These are phyloP conservation scores for Eucalyptus shirleyi DNA, from an alignment of 345 rosid species.

Conservation along the genomic window DNA sequence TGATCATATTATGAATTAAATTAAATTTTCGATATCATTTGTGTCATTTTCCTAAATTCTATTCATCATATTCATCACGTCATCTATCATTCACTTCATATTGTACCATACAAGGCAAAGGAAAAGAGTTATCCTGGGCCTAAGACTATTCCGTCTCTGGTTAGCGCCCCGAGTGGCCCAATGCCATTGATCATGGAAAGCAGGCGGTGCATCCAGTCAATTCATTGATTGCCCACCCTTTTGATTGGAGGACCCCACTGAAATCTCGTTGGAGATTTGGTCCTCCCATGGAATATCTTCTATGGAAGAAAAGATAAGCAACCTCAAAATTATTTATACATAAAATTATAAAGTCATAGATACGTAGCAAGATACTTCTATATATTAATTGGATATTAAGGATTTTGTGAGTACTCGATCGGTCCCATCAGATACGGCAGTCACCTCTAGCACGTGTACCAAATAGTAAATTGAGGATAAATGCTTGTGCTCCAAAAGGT, in stretches of 20 bases:
- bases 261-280: neutral
- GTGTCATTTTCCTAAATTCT: neutral
- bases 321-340: neutral
- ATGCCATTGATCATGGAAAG: neutral
- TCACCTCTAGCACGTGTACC: no score
- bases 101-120: neutral
- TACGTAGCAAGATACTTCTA: no score
- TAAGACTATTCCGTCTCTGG: neutral
- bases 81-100: neutral
- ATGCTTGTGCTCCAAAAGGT: neutral
- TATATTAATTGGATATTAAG: no score
- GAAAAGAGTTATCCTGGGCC: neutral
- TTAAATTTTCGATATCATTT: rapidly evolving
- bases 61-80: neutral
- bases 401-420: neutral
- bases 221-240: neutral
- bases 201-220: neutral
- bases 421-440: no score
- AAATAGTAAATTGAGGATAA: rapidly evolving
- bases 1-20: rapidly evolving
- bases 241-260: neutral
- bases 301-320: neutral
- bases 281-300: neutral
- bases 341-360: neutral
- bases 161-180: neutral